A percentile compares a stretch with the other conserved stretches of the same genome.
These are phyloP conservation scores for Cutaneotrichosporon sp. DNA, from an alignment of 1,284 basidiomycete genomes.

Conservation along the genomic window DNA sequence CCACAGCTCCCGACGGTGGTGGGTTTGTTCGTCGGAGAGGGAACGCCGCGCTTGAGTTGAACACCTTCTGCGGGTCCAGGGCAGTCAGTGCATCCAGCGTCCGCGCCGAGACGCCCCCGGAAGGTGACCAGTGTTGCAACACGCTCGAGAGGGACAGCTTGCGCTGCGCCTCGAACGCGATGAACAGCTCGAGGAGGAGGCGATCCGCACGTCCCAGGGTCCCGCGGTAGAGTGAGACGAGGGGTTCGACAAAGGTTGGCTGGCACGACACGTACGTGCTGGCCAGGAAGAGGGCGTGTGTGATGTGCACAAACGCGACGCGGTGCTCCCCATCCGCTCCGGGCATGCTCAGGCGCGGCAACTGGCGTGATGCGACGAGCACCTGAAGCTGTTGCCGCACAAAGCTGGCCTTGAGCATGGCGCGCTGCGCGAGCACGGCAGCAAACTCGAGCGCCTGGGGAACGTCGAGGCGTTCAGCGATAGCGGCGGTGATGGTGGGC, in stretches of 20 bases:
- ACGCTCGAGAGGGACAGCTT: constrained; percentile 61
- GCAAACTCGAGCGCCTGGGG: constrained; percentile 53
- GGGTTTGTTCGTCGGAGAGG: constrained; percentile 49
- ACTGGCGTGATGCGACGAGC: constrained; percentile 52
- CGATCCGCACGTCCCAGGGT: constrained; percentile 62
- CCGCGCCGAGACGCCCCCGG: constrained; percentile 50
- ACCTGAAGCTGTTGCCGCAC: constrained; percentile 39
- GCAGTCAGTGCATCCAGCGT: constrained; percentile 62
- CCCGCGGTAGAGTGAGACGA: constrained; percentile 68
- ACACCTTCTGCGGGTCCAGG: constrained; percentile 64
- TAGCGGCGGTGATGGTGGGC: constrained; percentile 62
- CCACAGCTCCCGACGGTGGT: neutral
- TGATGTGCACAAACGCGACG: constrained; percentile 55
- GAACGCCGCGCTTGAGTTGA: constrained; percentile 69
- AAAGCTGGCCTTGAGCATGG: constrained; percentile 54
- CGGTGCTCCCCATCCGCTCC: constrained; percentile 58
- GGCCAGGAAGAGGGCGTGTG: constrained; percentile 64
- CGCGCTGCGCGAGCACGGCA: constrained; percentile 47
- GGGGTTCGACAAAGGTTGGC: constrained; percentile 68
- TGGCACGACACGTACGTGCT: constrained; percentile 78
- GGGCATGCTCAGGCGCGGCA: constrained; percentile 50
- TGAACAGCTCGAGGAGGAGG: constrained; percentile 66
- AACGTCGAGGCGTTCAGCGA: constrained; percentile 59
- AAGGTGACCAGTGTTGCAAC: constrained; percentile 58
- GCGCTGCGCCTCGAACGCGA: constrained; percentile 69